Base-by-base conservation (phyloP, 106 monocot species). In the Apostasia shenzhenica region DNA sequence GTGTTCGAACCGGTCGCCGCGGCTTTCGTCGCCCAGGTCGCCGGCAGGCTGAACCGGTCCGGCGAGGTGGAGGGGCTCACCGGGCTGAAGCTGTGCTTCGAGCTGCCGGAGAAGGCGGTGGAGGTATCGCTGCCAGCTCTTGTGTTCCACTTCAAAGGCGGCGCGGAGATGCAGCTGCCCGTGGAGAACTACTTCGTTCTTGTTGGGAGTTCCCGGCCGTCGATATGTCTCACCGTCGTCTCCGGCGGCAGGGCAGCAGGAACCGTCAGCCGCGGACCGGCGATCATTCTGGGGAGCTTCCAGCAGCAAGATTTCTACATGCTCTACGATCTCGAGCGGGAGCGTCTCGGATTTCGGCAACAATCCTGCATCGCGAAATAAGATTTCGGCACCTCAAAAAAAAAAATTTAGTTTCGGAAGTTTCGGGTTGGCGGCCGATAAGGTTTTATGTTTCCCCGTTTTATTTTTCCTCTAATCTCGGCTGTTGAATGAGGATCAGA, bases 271-370 rank as follows among this genome's bases (percentile, higher is more conserved):
- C 48, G 61, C 10, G 91, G 91, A 7, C 91, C 91, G 65, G 57
- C 83, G 51, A 72, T 91, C 48, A 88, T 95, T 13, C 57, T 95
- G 13, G 94, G 94, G 42, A 91, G 77, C 38, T 95, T 95, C 63
- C 91, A 95, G 81, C 94, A 95, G 85, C 88, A 95, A 81, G 86
- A 95, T 67, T 95, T 88, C 64, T 67, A 84, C 76, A 50, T 91
- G 64, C 59, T 83, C 51, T 95, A 81, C 57, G 94, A 95, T 63
- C 63, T 95, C 64, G 71, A 81, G 81, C 64, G 73, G 81, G 73
- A 78, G 70, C 51, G 83, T 57, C 54, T 95, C 37, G 85, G 88
- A 10, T 88, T 95, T 65, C 72, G 80, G 60, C 75, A 50, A 55
- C 78, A 93, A 69, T 70, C 71, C 8, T 89, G 92, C 56, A 8